A percentile compares a stretch with the other conserved stretches of the same genome.
phyloP scores from a whole-genome alignment of 2,329 filamentous ascomycete genomes.

The Monosporascus sp. region DNA sequence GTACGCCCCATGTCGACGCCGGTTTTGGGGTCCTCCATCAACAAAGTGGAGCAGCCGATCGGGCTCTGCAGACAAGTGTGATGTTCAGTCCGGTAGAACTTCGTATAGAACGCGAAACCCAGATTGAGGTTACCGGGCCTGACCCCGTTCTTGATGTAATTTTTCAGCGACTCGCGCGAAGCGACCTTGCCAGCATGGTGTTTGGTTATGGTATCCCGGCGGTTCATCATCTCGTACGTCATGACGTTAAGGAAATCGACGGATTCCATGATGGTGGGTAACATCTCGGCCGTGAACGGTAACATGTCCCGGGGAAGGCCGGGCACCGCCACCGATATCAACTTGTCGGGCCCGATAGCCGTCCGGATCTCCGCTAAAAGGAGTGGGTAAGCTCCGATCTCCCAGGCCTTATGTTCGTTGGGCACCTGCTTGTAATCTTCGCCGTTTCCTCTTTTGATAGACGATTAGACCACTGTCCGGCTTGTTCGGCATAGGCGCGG shows the following conservation, averaged over 20 bases:
- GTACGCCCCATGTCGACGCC: slow-evolving; percentile 52
- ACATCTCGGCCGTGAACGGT: slow-evolving; percentile 54
- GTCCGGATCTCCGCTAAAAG: slow-evolving; percentile 54
- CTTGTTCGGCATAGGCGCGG: not conserved
- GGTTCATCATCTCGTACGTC: slow-evolving; percentile 26
- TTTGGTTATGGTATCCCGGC: slow-evolving; percentile 58
- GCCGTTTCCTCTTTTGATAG: slow-evolving; percentile 51
- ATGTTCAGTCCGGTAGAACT: slow-evolving; percentile 56
- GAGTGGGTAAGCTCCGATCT: slow-evolving; percentile 59
- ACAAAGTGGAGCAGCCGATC: slow-evolving; percentile 53
- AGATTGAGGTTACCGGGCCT: slow-evolving; percentile 53
- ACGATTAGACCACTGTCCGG: not conserved
- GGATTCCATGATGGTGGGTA: slow-evolving; percentile 51
- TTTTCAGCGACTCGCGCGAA: slow-evolving; percentile 50
- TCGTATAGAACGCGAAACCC: slow-evolving; percentile 65
- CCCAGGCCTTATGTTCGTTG: slow-evolving; percentile 54
- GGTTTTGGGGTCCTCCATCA: slow-evolving; percentile 53
- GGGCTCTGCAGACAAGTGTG: slow-evolving; percentile 38
- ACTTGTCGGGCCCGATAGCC: slow-evolving; percentile 49
- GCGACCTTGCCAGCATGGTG: slow-evolving; percentile 58
- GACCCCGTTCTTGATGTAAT: slow-evolving; percentile 55
- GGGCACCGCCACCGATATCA: slow-evolving; percentile 65
- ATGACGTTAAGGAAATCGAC: slow-evolving; percentile 64
- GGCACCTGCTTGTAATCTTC: slow-evolving; percentile 62
- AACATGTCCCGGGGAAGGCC: slow-evolving; percentile 62